Base-by-base conservation (phyloP, 306 rosid genomes). In the Quercus agrifolia region DNA sequence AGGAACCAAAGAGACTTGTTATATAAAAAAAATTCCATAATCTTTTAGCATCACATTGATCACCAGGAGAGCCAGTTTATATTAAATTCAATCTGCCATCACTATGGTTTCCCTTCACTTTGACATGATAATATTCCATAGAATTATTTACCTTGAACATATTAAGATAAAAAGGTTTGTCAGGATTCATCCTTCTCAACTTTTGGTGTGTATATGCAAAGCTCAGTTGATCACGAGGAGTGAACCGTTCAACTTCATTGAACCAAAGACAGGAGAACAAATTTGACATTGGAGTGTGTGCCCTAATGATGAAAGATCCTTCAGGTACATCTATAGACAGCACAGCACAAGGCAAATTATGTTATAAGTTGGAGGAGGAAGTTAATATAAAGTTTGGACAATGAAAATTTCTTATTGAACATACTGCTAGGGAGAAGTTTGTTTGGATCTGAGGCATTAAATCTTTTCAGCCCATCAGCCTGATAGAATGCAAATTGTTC, bases 181-280 rank as follows among this genome's bases (percentile, higher is more conserved):
- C 92, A 57, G 93, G 93, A 84, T 95, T 95, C 95, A 82, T 92
- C 91, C 94, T 92, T 85, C 84, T 90, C 88, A 95, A 87, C 90
- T 95, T 95, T 84, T 92, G 99, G 75, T 86, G 91, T 41, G 98
- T 95, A 78, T 92, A 88, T 4, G 99, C 94, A 46, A 93, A 93
- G 85, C 99, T 95, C 62, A 95, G 94, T 88, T 95, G 99, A 85
- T 95, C 99, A 78, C 99, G 97, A 70, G 99, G 97, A 66, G 99
- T 95, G 84, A 95, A 95, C 49, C 91, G 90, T 18, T 91, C 98
- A 56, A 95, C 91, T 84, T 91, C 98, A 74, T 95, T 92, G 89
- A 91, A 95, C 99, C 99, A 95, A 71, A 95, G 96, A 83, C 99
- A 95, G 28, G 95, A 91, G 86, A 95, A 93, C 82, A 95, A 86